A percentile compares a stretch with the other conserved stretches of the same genome.
Conservation (phyloP, 148 eudicot species). For the Silene conica region DNA sequence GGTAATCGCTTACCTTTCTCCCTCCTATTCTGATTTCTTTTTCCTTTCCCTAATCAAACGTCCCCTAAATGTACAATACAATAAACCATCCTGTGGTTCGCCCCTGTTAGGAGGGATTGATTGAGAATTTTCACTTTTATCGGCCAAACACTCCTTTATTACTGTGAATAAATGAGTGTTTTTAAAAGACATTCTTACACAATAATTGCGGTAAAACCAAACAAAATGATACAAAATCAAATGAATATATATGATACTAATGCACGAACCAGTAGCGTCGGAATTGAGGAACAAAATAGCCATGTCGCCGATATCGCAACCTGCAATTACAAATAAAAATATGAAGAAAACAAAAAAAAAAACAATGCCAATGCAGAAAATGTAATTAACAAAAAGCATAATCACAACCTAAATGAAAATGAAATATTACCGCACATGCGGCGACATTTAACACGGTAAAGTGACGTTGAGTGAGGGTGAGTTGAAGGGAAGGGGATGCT, state of each 20-base stretch:
- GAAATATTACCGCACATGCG: conserved; percentile 53
- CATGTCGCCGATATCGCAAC: conserved; percentile 70
- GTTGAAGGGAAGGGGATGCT: conserved; percentile 40
- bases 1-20: too few relatives aligned
- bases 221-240: not conserved
- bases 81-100: too few relatives aligned
- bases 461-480: conserved; percentile 59
- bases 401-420: not conserved
- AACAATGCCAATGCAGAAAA: not conserved
- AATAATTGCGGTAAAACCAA: not conserved
- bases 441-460: conserved; percentile 47
- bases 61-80: too few relatives aligned
- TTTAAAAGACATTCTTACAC: too few relatives aligned
- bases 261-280: conserved; percentile 70
- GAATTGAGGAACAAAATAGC: conserved; percentile 76
- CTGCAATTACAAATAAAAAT: conserved; percentile 26
- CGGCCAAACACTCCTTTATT: too few relatives aligned
- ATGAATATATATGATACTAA: not conserved
- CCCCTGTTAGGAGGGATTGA: too few relatives aligned
- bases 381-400: not conserved
- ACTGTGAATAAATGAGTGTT: too few relatives aligned
- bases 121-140: too few relatives aligned
- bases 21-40: too few relatives aligned
- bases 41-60: too few relatives aligned
- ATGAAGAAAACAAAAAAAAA: too few relatives aligned